Conservation (phyloP, 2,329 filamentous ascomycete genomes). For the Colletotrichum aenigma region DNA sequence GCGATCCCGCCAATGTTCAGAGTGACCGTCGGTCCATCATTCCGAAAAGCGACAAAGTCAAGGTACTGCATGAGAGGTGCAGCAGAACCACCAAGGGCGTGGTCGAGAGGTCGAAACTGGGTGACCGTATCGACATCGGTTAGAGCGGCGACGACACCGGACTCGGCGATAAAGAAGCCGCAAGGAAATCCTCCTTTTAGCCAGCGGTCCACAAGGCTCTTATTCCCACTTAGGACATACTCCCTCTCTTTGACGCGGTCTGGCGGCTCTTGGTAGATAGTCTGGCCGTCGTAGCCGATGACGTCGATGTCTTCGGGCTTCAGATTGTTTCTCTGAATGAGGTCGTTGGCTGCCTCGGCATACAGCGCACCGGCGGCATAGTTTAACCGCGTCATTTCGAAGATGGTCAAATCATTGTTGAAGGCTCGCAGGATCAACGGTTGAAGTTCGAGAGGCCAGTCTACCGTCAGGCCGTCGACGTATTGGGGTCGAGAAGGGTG, state of each 20-base stretch:
- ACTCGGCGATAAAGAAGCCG: constrained; percentile 33
- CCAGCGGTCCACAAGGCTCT: constrained; percentile 29
- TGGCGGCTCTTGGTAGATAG: constrained; percentile 33
- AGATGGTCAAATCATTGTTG: constrained; percentile 29
- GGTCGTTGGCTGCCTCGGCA: constrained; percentile 29
- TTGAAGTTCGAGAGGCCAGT: constrained; percentile 31
- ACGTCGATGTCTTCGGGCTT: constrained; percentile 29
- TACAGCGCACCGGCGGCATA: constrained; percentile 31
- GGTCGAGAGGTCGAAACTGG: constrained; percentile 32
- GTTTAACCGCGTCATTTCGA: constrained; percentile 31
- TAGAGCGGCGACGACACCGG: constrained; percentile 31
- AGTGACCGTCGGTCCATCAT: constrained; percentile 26
- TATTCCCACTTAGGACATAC: constrained; percentile 24
- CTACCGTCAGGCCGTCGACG: constrained; percentile 29
- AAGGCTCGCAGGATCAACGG: constrained; percentile 28
- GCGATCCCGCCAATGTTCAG: constrained; percentile 35
- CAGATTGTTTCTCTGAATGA: constrained; percentile 23
- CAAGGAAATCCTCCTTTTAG: constrained; percentile 21
- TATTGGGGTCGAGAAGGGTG: constrained; percentile 29
- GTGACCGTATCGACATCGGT: constrained; percentile 31
- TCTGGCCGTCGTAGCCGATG: constrained; percentile 33
- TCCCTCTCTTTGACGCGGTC: constrained; percentile 24
- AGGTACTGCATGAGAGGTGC: constrained; percentile 35
- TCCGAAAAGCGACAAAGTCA: constrained; percentile 32
- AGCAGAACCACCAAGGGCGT: constrained; percentile 30